These are phyloP conservation scores for Umbelopsis sp. DNA, from an alignment of 371 early-diverging fungal species.

Conservation along the genomic window DNA sequence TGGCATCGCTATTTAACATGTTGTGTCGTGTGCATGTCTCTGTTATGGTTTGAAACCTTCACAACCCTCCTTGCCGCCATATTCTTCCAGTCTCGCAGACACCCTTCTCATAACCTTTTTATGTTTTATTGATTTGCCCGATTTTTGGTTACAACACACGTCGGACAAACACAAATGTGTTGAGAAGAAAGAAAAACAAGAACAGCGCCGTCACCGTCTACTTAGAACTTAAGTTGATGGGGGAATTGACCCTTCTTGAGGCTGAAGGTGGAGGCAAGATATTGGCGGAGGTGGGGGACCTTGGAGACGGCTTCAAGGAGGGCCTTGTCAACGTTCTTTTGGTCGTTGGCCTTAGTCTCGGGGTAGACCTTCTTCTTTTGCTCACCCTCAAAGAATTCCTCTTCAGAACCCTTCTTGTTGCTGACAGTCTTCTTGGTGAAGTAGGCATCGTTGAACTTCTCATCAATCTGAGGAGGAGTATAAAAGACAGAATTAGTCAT, in stretches of 20 bases:
- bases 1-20: too few relatives aligned
- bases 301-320: slow-evolving; percentile 80
- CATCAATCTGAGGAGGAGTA: slow-evolving; percentile 42
- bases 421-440: slow-evolving; percentile 77
- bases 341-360: slow-evolving; percentile 71
- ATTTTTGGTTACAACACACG: slow-evolving; percentile 18
- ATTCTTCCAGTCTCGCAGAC: neutral
- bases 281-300: slow-evolving; percentile 81
- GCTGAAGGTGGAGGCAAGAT: slow-evolving; percentile 86
- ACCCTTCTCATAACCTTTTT: neutral
- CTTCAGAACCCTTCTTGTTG: slow-evolving; percentile 74
- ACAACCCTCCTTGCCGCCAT: too few relatives aligned
- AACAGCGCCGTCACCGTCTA: slow-evolving; percentile 11
- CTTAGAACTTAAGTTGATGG: slow-evolving; percentile 92
- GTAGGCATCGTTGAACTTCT: slow-evolving; percentile 85
- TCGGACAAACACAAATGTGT: slow-evolving; percentile 16
- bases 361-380: slow-evolving; percentile 62
- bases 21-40: too few relatives aligned
- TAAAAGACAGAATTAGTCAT: too few relatives aligned
- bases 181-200: slow-evolving; percentile 11
- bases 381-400: slow-evolving; percentile 80
- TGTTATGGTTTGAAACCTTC: too few relatives aligned
- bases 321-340: slow-evolving; percentile 84
- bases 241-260: slow-evolving; percentile 95
- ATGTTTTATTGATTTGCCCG: slow-evolving; percentile 12